Conservation (phyloP, 106 monocot genomes). For the Apostasia ramifera region DNA sequence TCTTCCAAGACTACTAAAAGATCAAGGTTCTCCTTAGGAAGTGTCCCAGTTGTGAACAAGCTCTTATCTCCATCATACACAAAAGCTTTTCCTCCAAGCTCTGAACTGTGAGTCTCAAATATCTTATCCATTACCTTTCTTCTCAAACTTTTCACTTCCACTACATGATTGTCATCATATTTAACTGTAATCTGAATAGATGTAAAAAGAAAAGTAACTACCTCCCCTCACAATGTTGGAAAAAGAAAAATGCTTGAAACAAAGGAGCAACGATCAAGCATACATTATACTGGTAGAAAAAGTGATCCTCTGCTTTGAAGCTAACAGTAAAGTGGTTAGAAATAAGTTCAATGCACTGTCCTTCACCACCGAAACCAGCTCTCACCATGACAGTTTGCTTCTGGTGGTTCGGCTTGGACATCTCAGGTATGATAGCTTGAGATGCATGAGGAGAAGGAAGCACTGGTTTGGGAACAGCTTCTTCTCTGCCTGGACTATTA, state of each 20-base stretch:
- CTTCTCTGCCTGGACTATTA: constrained; percentile 1
- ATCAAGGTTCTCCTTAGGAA: constrained; percentile 56
- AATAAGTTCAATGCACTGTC: constrained; percentile 22
- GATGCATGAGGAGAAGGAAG: constrained; percentile 9
- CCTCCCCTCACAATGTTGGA: background rate
- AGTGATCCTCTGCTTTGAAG: constrained; percentile 14
- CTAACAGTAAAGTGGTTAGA: constrained; percentile 43
- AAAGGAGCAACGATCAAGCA: background rate
- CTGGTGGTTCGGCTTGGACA: constrained; percentile 4
- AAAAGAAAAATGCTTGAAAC: background rate
- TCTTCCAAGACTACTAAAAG: constrained; percentile 57
- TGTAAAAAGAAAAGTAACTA: background rate
- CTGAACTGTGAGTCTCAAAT: constrained; percentile 44
- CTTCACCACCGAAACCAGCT: constrained; percentile 31
- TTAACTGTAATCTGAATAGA: constrained; percentile 45
- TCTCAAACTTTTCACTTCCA: constrained; percentile 46
- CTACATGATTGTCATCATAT: constrained; percentile 32
- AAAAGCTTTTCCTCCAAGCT: constrained; percentile 60
- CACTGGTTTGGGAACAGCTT: too few species aligned
- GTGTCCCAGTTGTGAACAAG: constrained; percentile 60
- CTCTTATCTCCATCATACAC: constrained; percentile 77
- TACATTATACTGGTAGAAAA: constrained; percentile 56
- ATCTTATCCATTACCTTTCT: constrained; percentile 60
- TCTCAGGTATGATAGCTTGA: constrained; percentile 1
- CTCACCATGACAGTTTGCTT: constrained; percentile 32